Base-by-base conservation (phyloP, 2,329 filamentous ascomycete species). In the Shiraia sp. region DNA sequence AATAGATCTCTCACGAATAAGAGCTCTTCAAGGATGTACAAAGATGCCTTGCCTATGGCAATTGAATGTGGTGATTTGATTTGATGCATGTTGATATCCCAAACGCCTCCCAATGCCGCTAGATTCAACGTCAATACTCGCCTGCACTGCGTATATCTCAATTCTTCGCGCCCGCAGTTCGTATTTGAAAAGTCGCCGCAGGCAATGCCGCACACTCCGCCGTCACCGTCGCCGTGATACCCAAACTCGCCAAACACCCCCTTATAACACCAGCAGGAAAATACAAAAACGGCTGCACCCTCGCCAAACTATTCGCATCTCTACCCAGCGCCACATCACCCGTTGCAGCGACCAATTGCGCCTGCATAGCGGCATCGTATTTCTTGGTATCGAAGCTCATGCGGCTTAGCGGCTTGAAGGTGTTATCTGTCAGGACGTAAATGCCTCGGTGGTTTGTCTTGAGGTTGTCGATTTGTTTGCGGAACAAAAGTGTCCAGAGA, bases 361-460 rank as follows among this genome's bases (percentile, higher is more conserved):
- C 51, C 32, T 61, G 57, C 36, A 57, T 53, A 1, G 55, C 47
- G 0, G 59, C 48, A 17, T 61, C 55, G 37, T 56, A 64, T 43
- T 66, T 67, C 15, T 63, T 64, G 0, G 63, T 70, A 34, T 92
- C 86, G 52, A 90, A 87, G 62, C 87, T 92, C 91, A 97, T 96
- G 34, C 90, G 81, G 25, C 84, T 80, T 55, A 99, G 86, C 0
- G 92, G 91, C 34, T 89, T 86, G 74, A 99, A 99, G 8, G 86
- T 77, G 66, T 90, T 90, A 72, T 99, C 93, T 10, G 92, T 97
- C 37, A 99, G 76, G 30, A 99, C 93, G 70, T 96, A 99, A 55
- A 97, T 90, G 36, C 93, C 93, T 13, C 93, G 79, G 68, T 99
- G 93, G 66, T 99, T 99, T 7, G 93, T 99, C 74, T 99, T 99